A percentile compares a stretch with the other conserved stretches of the same genome.
Evolutionary conservation across 1,284 basidiomycete species (phyloP).

Genomic region (Papiliotrema terrestris): DNA sequence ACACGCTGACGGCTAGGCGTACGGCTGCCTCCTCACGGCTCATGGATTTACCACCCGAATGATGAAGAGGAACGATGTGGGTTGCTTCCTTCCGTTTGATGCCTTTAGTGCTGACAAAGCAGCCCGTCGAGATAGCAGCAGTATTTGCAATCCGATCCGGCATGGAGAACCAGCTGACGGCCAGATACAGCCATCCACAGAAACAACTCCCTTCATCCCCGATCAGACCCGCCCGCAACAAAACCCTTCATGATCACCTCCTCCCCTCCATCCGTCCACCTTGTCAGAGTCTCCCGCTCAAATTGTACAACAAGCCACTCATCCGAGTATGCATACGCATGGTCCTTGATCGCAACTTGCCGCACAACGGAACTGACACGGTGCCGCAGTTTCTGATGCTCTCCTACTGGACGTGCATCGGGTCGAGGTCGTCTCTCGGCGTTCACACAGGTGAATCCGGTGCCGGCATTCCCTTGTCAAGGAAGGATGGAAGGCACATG

Average conservation of each 20-base stretch:
- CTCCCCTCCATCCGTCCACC: neutral
- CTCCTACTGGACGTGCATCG: too few relatives aligned
- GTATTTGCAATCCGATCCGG: too few relatives aligned
- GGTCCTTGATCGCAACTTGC: neutral
- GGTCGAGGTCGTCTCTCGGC: too few relatives aligned
- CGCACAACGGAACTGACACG: too few relatives aligned
- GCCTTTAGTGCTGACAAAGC: neutral
- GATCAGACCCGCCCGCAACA: neutral
- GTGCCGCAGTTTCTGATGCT: too few relatives aligned
- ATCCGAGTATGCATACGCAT: neutral
- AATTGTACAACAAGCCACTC: neutral
- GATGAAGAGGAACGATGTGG: conserved; percentile 12
- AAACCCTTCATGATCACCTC: neutral
- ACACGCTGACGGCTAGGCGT: conserved; percentile 3
- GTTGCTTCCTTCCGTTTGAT: neutral
- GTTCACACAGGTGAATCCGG: too few relatives aligned
- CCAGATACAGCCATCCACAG: neutral
- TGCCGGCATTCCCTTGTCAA: too few relatives aligned
- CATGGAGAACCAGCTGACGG: conserved; percentile 1
- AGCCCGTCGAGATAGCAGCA: neutral
- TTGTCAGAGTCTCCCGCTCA: neutral
- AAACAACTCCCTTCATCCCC: neutral
- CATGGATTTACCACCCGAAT: conserved; percentile 17
- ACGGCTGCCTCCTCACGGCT: conserved; percentile 14
- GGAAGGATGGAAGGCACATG: too few relatives aligned